phyloP scores from a whole-genome alignment of 148 eudicot species.

The Nyssa sinensis region DNA sequence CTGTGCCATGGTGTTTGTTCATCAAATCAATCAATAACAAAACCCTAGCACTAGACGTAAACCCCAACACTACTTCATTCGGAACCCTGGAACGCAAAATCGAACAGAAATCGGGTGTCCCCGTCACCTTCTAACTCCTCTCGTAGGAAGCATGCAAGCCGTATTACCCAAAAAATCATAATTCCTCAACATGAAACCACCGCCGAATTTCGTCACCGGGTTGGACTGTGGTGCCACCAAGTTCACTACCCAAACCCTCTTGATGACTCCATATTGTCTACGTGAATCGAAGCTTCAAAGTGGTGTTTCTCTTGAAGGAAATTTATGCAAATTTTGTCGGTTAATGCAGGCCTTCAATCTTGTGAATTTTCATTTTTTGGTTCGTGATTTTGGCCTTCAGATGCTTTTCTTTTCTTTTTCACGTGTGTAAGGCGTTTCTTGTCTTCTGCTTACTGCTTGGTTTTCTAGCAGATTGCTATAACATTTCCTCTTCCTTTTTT shows the following conservation, averaged over 20 bases:
- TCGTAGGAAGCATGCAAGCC: conserved; percentile 77
- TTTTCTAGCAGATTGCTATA: no score
- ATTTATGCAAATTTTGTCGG: no score
- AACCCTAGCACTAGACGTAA: conserved; percentile 55
- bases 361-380: no score
- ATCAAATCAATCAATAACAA: conserved; percentile 37
- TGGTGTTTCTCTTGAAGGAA: no score
- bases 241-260: conserved; percentile 95
- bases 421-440: no score
- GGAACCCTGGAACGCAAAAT: conserved; percentile 38
- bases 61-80: conserved; percentile 54
- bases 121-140: conserved; percentile 44
- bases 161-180: conserved; percentile 55
- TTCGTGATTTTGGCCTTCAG: no score
- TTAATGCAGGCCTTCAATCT: no score
- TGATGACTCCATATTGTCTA: no score
- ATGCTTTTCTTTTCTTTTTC: no score
- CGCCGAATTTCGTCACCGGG: conserved; percentile 87
- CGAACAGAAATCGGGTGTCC: conserved; percentile 33
- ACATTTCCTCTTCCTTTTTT: no score
- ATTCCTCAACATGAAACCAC: conserved; percentile 71
- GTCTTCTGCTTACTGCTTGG: no score
- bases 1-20: conserved; percentile 52
- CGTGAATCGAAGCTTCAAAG: no score
- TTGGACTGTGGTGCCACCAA: conserved; percentile 97